Base-by-base conservation (phyloP, 2,329 filamentous ascomycete species). In the Emmonsiellopsis sp. region DNA sequence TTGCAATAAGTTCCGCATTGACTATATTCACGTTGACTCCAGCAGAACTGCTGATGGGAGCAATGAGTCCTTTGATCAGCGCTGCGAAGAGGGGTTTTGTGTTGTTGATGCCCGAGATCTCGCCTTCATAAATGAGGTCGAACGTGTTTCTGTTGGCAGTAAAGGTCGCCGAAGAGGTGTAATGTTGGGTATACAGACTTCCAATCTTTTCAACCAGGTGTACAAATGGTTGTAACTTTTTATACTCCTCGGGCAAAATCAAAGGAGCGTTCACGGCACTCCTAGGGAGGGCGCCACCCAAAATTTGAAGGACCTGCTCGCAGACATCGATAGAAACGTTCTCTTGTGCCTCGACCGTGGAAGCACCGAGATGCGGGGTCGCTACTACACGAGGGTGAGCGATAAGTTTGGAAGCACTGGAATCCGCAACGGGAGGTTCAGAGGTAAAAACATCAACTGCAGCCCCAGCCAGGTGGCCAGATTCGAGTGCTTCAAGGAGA, bases 261-360 rank as follows among this genome's bases (percentile, higher is more conserved):
- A 92, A 78, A 4, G 88, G 87, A 0, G 87, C 87, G 58, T 93
- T 92, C 63, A 92, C 87, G 5, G 87, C 87, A 17, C 79, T 82
- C 1, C 86, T 86, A 0, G 88, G 87, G 1, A 91, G 75, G 0
- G 85, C 84, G 2, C 87, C 87, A 0, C 77, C 75, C 2, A 93
- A 74, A 42, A 92, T 88, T 54, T 84, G 79, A 0, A 87, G 76
- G 10, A 91, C 86, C 69, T 93, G 87, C 36, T 85, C 84, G 67
- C 87, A 92, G 7, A 92, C 88, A 61, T 92, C 88, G 57, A 91
- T 80, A 1, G 85, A 87, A 3, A 91, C 87, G 56, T 90, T 91
- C 63, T 92, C 87, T 66, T 93, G 87, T 0, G 88, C 88, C 74
- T 93, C 88, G 36, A 86, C 78, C 0, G 88, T 93, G 0, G 84